phyloP scores from a whole-genome alignment of 2,329 filamentous ascomycete genomes.

The Xylariales sp. region DNA sequence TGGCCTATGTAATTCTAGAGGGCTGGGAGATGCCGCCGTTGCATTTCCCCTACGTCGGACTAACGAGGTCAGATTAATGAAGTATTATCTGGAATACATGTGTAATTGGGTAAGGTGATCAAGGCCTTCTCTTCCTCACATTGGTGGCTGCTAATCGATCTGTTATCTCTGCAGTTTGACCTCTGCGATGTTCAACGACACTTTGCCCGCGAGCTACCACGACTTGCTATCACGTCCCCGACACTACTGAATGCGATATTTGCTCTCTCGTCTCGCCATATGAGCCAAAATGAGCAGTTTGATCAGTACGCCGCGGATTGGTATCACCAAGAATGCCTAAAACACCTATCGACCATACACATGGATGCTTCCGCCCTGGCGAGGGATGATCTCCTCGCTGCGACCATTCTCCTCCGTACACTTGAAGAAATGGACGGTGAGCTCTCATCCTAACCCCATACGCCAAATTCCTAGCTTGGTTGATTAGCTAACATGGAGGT shows the following conservation, averaged over 20 bases:
- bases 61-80: constrained; percentile 3
- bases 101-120: constrained; percentile 6
- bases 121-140: no score
- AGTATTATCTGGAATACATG: constrained; percentile 4
- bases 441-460: background rate
- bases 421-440: constrained; percentile 6
- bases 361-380: background rate
- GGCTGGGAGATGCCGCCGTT: background rate
- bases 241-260: constrained; percentile 5
- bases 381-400: constrained; percentile 5
- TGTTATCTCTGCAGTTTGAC: constrained; percentile 1
- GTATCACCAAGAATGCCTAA: constrained; percentile 4
- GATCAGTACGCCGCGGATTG: constrained; percentile 3
- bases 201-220: constrained; percentile 3
- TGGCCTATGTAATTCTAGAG: background rate
- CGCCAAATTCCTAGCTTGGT: background rate
- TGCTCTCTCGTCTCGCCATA: constrained; percentile 2
- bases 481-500: no score
- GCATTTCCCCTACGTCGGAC: background rate
- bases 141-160: background rate
- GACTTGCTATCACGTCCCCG: constrained; percentile 2
- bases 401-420: constrained; percentile 2
- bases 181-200: constrained; percentile 3
- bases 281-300: constrained; percentile 3
- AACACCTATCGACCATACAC: constrained; percentile 1